Evolutionary conservation across 2,329 filamentous ascomycete genomes (phyloP), one percentile per base, ranked within the genome.

Genomic region (Arthrobotrys sinensis): DNA sequence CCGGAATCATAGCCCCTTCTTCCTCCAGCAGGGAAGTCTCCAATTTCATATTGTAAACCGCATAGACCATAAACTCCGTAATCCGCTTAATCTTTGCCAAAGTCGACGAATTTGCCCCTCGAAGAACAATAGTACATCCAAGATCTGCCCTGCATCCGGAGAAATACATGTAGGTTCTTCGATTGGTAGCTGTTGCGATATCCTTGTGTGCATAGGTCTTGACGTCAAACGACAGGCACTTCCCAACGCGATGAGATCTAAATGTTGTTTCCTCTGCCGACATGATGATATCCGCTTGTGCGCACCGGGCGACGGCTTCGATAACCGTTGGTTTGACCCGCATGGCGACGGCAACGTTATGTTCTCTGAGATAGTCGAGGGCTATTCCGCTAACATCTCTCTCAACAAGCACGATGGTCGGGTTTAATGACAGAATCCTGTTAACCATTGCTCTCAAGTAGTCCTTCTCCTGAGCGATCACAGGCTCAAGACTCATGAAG

Each of bases 61-160:
- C 96, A 81, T 98, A 99, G 43, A 96, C 92, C 95, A 99, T 97
- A 83, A 99, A 98, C 83, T 99, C 96, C 10, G 95, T 96, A 80
- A 99, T 96, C 65, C 90, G 89, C 85, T 99, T 99, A 84, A 99
- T 90, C 81, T 91, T 92, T 0, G 90, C 87, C 16, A 99, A 87
- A 0, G 90, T 87, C 57, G 89, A 86, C 34, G 90, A 91, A 76
- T 92, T 90, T 2, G 92, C 93, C 0, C 96, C 96, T 53, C 96
- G 91, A 21, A 99, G 86, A 11, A 94, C 93, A 81, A 99, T 97
- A 0, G 96, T 99, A 83, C 96, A 98, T 0, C 96, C 96, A 1
- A 99, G 89, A 76, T 96, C 92, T 8, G 36, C 55, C 7, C 92
- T 90, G 81, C 94, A 97, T 1, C 95, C 95, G 0, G 94, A 97